These are phyloP conservation scores for Penicillium lividum DNA, from an alignment of 495 filamentous ascomycete species.

Conservation along the genomic window DNA sequence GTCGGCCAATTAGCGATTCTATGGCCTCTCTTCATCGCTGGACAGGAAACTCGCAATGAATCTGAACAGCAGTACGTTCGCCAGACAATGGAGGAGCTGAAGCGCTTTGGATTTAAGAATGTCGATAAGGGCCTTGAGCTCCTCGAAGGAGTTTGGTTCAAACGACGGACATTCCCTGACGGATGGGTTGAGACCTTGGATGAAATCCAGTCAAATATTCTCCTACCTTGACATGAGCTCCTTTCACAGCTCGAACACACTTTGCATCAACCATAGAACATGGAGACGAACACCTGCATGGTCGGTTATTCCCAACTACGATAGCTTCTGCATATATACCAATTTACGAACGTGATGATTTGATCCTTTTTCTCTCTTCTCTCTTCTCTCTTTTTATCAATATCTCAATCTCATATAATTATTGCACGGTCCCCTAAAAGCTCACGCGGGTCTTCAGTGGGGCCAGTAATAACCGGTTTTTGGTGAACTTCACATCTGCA, in stretches of 20 bases:
- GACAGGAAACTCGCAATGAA: slow-evolving; percentile 39
- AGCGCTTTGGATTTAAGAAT: slow-evolving; percentile 44
- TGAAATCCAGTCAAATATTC: slow-evolving; percentile 39
- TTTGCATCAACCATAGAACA: neutral
- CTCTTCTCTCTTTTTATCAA: too few species aligned
- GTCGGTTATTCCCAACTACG: neutral
- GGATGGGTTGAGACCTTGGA: slow-evolving; percentile 43
- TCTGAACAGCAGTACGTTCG: slow-evolving; percentile 37
- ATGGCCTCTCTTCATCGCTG: slow-evolving; percentile 44
- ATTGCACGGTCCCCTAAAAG: neutral
- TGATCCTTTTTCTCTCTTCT: neutral
- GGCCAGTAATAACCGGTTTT: slow-evolving; percentile 4
- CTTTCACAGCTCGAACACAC: neutral
- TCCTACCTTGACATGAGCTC: slow-evolving; percentile 5
- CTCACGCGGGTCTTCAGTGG: neutral
- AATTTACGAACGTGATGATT: neutral
- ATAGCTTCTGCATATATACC: neutral
- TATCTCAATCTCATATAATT: neutral
- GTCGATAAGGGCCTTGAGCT: slow-evolving; percentile 40
- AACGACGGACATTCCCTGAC: slow-evolving; percentile 38
- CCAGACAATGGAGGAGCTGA: slow-evolving; percentile 38
- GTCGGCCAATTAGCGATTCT: slow-evolving; percentile 39
- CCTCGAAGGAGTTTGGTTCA: slow-evolving; percentile 41
- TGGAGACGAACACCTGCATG: neutral
- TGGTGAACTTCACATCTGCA: neutral